A percentile compares a stretch with the other conserved stretches of the same genome.
Conservation (phyloP, 192 early-diverging fungal genomes). For the Backusella circina region DNA sequence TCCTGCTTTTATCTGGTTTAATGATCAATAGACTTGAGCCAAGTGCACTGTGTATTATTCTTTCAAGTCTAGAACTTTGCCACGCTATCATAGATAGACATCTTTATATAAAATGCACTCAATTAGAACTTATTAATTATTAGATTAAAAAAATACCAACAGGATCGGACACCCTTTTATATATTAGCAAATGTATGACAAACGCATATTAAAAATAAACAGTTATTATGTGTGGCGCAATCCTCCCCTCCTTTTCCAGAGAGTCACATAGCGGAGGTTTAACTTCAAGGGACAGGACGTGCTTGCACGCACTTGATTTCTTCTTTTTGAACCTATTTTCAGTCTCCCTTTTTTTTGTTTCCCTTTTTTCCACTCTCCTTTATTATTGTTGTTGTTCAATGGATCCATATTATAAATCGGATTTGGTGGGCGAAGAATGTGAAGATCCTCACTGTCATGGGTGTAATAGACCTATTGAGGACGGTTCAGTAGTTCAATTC, state of each 20-base stretch:
- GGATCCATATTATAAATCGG: constrained; percentile 15
- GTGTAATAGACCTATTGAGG: constrained; percentile 67
- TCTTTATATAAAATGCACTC: too few species aligned
- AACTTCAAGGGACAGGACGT: not conserved
- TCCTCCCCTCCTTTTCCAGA: not conserved
- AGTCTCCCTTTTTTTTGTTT: not conserved
- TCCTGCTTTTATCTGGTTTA: too few species aligned
- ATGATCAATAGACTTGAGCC: too few species aligned
- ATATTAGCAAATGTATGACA: not conserved
- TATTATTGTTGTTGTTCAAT: not conserved
- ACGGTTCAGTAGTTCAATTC: constrained; percentile 76
- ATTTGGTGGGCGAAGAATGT: constrained; percentile 20
- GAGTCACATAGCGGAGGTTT: not conserved
- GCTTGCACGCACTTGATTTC: not conserved
- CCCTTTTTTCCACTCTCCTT: not conserved
- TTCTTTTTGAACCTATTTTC: not conserved
- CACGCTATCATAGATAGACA: too few species aligned
- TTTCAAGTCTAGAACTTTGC: too few species aligned
- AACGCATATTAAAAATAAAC: not conserved
- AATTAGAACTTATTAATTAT: too few species aligned
- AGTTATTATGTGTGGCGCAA: not conserved
- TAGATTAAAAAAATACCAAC: too few species aligned
- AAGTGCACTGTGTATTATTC: too few species aligned
- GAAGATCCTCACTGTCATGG: constrained; percentile 63
- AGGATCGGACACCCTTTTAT: not conserved